A percentile compares a stretch with the other conserved stretches of the same genome.
Conservation (phyloP, 1,284 basidiomycete genomes). For the Austropuccinia psidii region DNA sequence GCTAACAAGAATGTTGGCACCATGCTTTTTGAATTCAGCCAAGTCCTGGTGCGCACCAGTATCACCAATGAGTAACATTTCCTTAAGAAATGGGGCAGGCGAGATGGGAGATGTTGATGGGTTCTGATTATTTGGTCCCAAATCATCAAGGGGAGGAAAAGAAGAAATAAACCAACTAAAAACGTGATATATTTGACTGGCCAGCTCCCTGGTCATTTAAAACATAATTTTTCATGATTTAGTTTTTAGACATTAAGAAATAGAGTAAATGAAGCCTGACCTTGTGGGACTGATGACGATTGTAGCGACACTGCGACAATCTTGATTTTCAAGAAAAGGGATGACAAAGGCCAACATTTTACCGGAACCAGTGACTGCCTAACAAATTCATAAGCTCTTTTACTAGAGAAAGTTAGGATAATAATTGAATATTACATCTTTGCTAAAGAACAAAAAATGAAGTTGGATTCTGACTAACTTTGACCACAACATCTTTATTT, state of each 20-base stretch:
- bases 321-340: constrained; percentile 81
- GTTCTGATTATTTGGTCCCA: constrained; percentile 49
- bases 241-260: no score
- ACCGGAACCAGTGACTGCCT: constrained; percentile 93
- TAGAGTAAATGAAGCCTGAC: constrained; percentile 54
- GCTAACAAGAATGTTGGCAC: constrained; percentile 77
- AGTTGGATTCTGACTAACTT: constrained; percentile 51
- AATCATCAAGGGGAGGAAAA: constrained; percentile 49
- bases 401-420: no score
- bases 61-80: constrained; percentile 69
- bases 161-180: constrained; percentile 68
- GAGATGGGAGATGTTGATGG: constrained; percentile 41
- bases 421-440: not conserved
- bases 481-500: constrained; percentile 96
- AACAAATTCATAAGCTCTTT: not conserved
- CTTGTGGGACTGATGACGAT: constrained; percentile 88
- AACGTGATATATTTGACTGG: constrained; percentile 83
- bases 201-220: constrained; percentile 65
- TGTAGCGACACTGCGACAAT: constrained; percentile 66
- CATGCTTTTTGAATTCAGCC: constrained; percentile 59
- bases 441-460: not conserved
- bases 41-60: constrained; percentile 57
- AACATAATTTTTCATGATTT: not conserved
- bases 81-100: constrained; percentile 56
- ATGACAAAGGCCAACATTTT: constrained; percentile 95